A percentile compares a stretch with the other conserved stretches of the same genome.
These are phyloP conservation scores for Gossypium raimondii DNA, from an alignment of 345 rosid genomes.

Conservation along the genomic window DNA sequence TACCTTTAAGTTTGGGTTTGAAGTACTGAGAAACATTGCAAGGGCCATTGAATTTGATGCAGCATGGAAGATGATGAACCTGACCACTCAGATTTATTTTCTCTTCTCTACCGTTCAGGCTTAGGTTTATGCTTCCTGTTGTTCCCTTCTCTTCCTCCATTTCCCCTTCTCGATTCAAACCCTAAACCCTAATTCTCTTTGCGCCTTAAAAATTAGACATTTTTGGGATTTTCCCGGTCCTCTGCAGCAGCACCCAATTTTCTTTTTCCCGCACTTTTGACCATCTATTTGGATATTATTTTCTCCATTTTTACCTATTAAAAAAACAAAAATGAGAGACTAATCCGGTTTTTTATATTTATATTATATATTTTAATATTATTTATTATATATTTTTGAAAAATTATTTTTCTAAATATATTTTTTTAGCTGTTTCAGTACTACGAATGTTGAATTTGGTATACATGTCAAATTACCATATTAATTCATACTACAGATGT, in stretches of 20 bases:
- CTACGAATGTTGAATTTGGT: rapidly evolving
- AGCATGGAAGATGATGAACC: conserved; percentile 82
- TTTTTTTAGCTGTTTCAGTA: no score
- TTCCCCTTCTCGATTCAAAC: neutral
- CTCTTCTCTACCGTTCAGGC: conserved; percentile 17
- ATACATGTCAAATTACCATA: no score
- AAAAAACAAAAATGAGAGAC: no score
- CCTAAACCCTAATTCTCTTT: conserved; percentile 3
- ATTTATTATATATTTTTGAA: no score
- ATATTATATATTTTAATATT: no score
- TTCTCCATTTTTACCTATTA: no score
- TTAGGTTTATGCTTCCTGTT: conserved; percentile 39
- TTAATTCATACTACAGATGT: no score
- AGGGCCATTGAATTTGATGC: conserved; percentile 71
- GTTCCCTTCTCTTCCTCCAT: conserved; percentile 25
- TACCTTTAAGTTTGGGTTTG: conserved; percentile 69
- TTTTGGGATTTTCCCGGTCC: neutral
- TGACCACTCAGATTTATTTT: conserved; percentile 41
- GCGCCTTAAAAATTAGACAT: conserved; percentile 12
- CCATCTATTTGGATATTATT: neutral
- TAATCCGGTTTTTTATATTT: no score
- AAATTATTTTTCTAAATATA: no score
- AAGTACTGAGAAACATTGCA: conserved; percentile 66
- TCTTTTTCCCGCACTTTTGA: neutral
- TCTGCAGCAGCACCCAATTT: neutral